Conservation (phyloP, 2,329 filamentous ascomycete species). For the Daldinia sp. region DNA sequence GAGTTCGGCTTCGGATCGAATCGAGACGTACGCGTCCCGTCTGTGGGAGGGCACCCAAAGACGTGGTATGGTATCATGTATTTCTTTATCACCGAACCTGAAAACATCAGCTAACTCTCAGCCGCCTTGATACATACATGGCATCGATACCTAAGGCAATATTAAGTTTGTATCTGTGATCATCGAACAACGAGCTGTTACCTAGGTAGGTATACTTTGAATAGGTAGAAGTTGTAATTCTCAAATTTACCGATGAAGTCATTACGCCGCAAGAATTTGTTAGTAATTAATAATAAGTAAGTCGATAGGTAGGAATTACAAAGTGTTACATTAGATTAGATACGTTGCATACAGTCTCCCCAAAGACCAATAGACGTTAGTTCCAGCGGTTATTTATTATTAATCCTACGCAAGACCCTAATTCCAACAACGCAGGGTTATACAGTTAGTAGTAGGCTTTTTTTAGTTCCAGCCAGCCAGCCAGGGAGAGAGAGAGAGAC, state of each 20-base stretch:
- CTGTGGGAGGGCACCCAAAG: not conserved
- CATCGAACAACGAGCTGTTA: not conserved
- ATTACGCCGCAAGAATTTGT: conserved; percentile 2
- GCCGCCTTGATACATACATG: not conserved
- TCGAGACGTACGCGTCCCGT: not conserved
- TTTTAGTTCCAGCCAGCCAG: conserved; percentile 8
- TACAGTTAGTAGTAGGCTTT: conserved; percentile 14
- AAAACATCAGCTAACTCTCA: not conserved
- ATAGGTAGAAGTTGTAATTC: not conserved
- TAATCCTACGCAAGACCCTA: not conserved
- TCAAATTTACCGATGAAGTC: conserved; percentile 5
- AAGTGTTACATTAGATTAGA: not conserved
- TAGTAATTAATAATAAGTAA: not conserved
- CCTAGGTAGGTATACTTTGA: not conserved
- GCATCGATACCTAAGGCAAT: not conserved
- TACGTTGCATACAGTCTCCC: not conserved
- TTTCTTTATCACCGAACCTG: not conserved
- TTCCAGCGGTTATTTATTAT: conserved; percentile 2
- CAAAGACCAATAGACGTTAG: not conserved
- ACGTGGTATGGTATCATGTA: conserved; percentile 4
- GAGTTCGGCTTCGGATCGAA: not conserved
- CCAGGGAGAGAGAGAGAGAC: conserved; percentile 1
- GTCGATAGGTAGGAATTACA: not conserved
- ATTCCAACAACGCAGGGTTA: conserved; percentile 12
- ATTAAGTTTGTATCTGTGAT: not conserved